Conservation (phyloP, 2,329 filamentous ascomycete genomes). For the Phialemonium atrogriseum region DNA sequence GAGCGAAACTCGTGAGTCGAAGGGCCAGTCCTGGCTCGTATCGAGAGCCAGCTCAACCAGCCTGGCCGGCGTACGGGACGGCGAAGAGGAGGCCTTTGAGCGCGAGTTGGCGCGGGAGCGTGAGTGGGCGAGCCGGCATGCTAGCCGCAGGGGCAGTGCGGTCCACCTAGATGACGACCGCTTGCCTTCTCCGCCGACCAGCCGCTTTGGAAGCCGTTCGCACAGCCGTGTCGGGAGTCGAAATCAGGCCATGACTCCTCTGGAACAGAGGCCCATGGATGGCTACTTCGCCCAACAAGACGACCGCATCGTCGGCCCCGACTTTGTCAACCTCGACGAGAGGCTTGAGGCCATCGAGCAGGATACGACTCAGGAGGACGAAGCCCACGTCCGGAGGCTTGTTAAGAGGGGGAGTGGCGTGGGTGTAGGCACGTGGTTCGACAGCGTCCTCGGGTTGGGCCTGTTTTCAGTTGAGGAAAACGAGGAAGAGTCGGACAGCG, state of each 20-base stretch:
- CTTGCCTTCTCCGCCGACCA: slow-evolving; percentile 26
- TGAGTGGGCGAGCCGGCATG: slow-evolving; percentile 36
- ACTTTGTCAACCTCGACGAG: slow-evolving; percentile 56
- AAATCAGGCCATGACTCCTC: slow-evolving; percentile 33
- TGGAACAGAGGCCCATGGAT: slow-evolving; percentile 28
- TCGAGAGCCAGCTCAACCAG: slow-evolving; percentile 57
- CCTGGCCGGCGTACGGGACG: slow-evolving; percentile 41
- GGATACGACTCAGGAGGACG: slow-evolving; percentile 44
- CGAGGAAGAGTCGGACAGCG: slow-evolving; percentile 38
- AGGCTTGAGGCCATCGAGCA: slow-evolving; percentile 46
- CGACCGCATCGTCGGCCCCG: slow-evolving; percentile 34
- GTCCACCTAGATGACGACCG: slow-evolving; percentile 28
- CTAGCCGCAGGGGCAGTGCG: slow-evolving; percentile 38
- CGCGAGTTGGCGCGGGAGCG: slow-evolving; percentile 42
- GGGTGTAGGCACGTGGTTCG: slow-evolving; percentile 50
- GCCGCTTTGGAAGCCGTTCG: slow-evolving; percentile 38
- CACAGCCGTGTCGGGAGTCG: slow-evolving; percentile 35
- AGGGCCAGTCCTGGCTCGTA: slow-evolving; percentile 62
- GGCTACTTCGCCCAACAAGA: slow-evolving; percentile 20
- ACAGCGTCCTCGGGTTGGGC: slow-evolving; percentile 49
- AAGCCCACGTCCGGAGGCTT: slow-evolving; percentile 48
- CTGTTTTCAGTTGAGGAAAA: slow-evolving; percentile 56
- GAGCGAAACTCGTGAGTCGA: slow-evolving; percentile 55
- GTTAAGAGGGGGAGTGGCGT: slow-evolving; percentile 44
- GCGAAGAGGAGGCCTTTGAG: slow-evolving; percentile 43